Percentiles rank a stretch among this genome's conserved stretches.
These are phyloP conservation scores for Calonectria leucothoes DNA, from an alignment of 2,329 filamentous ascomycete species.

Conservation along the genomic window DNA sequence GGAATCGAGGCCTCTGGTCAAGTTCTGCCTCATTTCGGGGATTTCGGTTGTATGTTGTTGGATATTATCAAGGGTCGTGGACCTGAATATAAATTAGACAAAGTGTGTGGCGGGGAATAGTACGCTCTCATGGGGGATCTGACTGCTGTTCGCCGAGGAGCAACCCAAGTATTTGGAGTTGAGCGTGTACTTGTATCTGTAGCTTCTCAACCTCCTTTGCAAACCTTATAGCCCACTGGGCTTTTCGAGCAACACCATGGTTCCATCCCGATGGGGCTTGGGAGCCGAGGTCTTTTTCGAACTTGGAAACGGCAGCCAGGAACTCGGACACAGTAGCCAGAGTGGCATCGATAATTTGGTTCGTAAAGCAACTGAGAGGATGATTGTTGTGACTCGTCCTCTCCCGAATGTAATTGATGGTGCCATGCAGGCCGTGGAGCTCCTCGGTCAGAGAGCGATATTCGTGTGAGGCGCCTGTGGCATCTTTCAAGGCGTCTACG, in stretches of 20 bases:
- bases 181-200: neutral
- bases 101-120: neutral
- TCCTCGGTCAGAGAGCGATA: neutral
- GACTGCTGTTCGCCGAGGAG: neutral
- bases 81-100: neutral
- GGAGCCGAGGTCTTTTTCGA: neutral
- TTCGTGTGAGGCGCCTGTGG: neutral
- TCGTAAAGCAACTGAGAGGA: neutral
- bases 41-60: neutral
- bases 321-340: neutral
- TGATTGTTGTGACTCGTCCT: neutral
- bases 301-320: neutral
- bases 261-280: neutral
- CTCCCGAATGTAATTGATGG: neutral
- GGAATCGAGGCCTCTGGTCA: neutral
- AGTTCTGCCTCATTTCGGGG: neutral
- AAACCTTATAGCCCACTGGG: neutral
- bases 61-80: neutral
- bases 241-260: neutral
- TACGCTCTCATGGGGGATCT: neutral
- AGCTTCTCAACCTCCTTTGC: neutral
- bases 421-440: neutral
- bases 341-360: neutral
- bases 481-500: neutral
- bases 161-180: neutral